Evolutionary conservation across 148 eudicot species (phyloP), one percentile per base, ranked within the genome.

Genomic region (Heliamphora exappendiculata): DNA sequence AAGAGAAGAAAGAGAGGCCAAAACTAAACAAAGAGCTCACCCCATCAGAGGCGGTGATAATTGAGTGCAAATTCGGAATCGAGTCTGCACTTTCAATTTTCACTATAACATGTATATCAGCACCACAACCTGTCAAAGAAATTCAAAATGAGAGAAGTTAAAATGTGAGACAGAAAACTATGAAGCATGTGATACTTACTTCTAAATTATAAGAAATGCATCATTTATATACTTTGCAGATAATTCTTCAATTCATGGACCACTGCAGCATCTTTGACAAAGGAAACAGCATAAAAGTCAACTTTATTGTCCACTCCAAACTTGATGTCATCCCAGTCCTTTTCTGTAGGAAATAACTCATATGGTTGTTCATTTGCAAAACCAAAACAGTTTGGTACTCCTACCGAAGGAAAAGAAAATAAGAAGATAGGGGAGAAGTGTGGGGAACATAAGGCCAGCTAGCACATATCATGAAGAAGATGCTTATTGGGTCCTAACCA

Each of bases 251-350:
- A 79, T 82, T 96, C 99, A 82, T 93, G 99, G 79, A 96, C 89
- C 69, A 91, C 97, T 12, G 89, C 89, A 33, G 91, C 99, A 83
- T 96, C 99, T 83, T 96, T 96, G 63, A 96, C 99, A 74, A 96
- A 96, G 72, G 99, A 96, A 82, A 96, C 99, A 65, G 99, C 99
- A 83, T 96, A 96, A 73, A 91, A 89, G 76, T 91, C 98, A 78
- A 95, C 94, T 77, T 90, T 81, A 55, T 96, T 93, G 72, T 96
- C 99, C 70, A 96, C 99, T 76, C 99, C 99, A 79, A 96, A 96
- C 87, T 96, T 96, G 89, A 96, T 93, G 75, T 96, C 98, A 76
- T 96, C 99, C 99, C 99, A 96, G 76, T 96, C 99, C 84, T 96
- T 96, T 36, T 93, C 99, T 96, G 96, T 79, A 85, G 75, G 69